A percentile compares a stretch with the other conserved stretches of the same genome.
phyloP scores from a whole-genome alignment of 306 rosid species.

The Lagenaria siceraria region DNA sequence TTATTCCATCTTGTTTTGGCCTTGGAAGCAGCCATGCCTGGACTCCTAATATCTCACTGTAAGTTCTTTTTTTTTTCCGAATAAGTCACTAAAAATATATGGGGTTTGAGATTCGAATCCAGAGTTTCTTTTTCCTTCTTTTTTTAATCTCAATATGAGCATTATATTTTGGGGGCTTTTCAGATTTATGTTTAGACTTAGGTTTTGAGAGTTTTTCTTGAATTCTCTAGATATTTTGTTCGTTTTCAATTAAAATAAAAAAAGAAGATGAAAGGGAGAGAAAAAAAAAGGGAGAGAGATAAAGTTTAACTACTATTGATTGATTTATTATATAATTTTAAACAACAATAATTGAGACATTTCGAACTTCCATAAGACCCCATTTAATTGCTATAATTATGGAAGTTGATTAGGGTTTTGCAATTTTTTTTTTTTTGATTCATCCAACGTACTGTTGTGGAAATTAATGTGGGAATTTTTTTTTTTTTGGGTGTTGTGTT shows the following conservation, averaged over 20 bases:
- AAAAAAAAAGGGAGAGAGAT: neutral
- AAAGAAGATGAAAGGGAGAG: neutral
- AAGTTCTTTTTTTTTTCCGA: slow-evolving; percentile 10
- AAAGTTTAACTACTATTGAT: neutral
- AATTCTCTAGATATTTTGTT: neutral
- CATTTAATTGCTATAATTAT: neutral
- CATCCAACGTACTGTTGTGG: too few relatives aligned
- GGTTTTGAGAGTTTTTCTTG: neutral
- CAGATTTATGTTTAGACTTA: neutral
- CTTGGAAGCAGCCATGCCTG: slow-evolving; percentile 32
- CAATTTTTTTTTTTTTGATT: neutral
- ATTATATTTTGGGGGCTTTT: neutral
- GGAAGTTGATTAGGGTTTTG: neutral
- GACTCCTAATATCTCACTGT: slow-evolving; percentile 39
- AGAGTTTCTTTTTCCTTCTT: neutral
- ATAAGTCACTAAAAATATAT: too few relatives aligned
- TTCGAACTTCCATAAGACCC: neutral
- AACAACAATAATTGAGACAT: neutral
- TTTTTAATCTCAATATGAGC: neutral
- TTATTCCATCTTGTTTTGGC: slow-evolving; percentile 31
- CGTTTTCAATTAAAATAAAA: neutral
- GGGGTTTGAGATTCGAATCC: too few relatives aligned
- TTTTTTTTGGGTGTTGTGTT: neutral
- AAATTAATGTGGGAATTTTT: neutral
- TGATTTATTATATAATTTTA: neutral